These are phyloP conservation scores for Clonostachys byssicola DNA, from an alignment of 2,329 filamentous ascomycete genomes.

Conservation along the genomic window DNA sequence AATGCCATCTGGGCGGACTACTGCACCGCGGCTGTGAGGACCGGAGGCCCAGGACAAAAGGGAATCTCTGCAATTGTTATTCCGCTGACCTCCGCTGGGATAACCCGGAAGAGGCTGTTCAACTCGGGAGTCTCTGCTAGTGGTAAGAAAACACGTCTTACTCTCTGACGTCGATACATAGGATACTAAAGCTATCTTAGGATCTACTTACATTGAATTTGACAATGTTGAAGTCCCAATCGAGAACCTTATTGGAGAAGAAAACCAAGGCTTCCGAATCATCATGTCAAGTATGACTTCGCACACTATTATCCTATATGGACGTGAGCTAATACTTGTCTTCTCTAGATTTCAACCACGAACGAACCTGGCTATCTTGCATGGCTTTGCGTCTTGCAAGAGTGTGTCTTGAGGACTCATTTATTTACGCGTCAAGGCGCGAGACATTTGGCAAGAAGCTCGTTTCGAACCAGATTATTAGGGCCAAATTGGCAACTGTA, in stretches of 20 bases:
- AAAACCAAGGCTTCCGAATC: slow-evolving; percentile 82
- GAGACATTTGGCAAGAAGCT: slow-evolving; percentile 57
- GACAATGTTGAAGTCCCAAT: slow-evolving; percentile 84
- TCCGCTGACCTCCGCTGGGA: slow-evolving; percentile 40
- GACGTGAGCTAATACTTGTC: too few species aligned
- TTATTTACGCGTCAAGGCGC: slow-evolving; percentile 43
- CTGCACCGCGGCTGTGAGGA: slow-evolving; percentile 58
- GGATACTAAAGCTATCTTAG: slow-evolving; percentile 52
- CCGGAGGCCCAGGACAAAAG: slow-evolving; percentile 44
- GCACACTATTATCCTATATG: too few species aligned
- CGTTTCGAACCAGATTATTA: slow-evolving; percentile 54
- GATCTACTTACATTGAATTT: slow-evolving; percentile 75
- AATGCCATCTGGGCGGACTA: slow-evolving; percentile 57
- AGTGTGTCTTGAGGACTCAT: slow-evolving; percentile 47
- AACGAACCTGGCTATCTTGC: slow-evolving; percentile 54
- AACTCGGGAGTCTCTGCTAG: slow-evolving; percentile 65
- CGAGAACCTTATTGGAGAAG: slow-evolving; percentile 72
- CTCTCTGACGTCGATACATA: too few species aligned
- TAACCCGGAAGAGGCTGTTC: slow-evolving; percentile 45
- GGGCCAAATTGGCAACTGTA: slow-evolving; percentile 56
- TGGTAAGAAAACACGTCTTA: slow-evolving; percentile 23
- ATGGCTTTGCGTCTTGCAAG: slow-evolving; percentile 53
- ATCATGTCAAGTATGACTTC: slow-evolving; percentile 47
- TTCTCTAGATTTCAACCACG: slow-evolving; percentile 41
- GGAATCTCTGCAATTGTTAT: slow-evolving; percentile 57